A percentile compares a stretch with the other conserved stretches of the same genome.
Evolutionary conservation across 805 yeast genomes (phyloP).

Genomic region (Ascoidea tarda): DNA sequence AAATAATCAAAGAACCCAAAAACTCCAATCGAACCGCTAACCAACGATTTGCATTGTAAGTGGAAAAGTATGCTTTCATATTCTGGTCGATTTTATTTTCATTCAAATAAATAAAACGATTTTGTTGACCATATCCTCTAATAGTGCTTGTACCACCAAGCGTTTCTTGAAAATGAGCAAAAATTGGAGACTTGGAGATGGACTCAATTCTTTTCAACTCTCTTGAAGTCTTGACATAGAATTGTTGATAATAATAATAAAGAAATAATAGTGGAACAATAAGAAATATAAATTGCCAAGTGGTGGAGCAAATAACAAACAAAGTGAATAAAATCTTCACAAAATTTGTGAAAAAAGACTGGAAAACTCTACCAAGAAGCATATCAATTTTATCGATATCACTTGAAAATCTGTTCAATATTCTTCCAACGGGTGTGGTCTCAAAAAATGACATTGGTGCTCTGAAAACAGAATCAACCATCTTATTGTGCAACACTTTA

Average conservation of each 20-base stretch:
- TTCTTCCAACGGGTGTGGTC: constrained; percentile 90
- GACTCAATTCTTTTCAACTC: constrained; percentile 76
- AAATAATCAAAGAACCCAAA: constrained; percentile 78
- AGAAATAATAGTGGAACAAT: constrained; percentile 54
- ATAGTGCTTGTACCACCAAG: constrained; percentile 63
- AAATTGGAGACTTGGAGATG: constrained; percentile 66
- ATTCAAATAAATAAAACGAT: constrained; percentile 50
- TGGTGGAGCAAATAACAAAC: constrained; percentile 66
- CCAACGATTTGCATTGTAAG: constrained; percentile 94
- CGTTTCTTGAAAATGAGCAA: constrained; percentile 76
- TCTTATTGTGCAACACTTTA: constrained; percentile 51
- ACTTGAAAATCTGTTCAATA: constrained; percentile 80
- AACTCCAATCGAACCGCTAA: constrained; percentile 88
- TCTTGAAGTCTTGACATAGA: constrained; percentile 63
- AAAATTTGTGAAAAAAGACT: constrained; percentile 49
- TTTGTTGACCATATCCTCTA: constrained; percentile 56
- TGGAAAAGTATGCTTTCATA: constrained; percentile 85
- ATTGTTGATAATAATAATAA: constrained; percentile 62
- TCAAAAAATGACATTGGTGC: constrained; percentile 96
- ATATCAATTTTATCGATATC: constrained; percentile 88
- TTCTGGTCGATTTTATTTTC: constrained; percentile 68
- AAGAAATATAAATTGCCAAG: constrained; percentile 73
- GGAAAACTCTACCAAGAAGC: constrained; percentile 51
- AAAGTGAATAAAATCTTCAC: constrained; percentile 63
- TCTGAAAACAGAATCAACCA: constrained; percentile 62